These are phyloP conservation scores for Jatropha podagrica DNA, from an alignment of 441 rosid genomes.

Conservation along the genomic window DNA sequence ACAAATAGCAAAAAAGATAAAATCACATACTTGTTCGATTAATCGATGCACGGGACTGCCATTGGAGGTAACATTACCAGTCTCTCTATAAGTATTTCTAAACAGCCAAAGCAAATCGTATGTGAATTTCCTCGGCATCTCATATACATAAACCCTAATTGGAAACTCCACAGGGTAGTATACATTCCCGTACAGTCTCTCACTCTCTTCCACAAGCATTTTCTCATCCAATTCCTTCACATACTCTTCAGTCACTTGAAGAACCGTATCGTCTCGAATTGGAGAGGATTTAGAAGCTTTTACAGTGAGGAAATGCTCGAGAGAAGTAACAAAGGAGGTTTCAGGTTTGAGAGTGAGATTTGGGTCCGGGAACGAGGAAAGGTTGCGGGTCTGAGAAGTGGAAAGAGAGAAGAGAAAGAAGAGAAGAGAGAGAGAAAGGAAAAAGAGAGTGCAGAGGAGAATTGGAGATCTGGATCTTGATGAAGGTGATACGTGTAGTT, in stretches of 20 bases:
- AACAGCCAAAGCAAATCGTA: conserved; percentile 78
- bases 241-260: conserved; percentile 33
- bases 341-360: conserved; percentile 29
- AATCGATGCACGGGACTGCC: conserved; percentile 98
- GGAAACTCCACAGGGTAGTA: conserved; percentile 55
- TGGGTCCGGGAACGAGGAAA: conserved; percentile 11
- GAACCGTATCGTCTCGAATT: conserved; percentile 41
- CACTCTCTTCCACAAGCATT: conserved; percentile 43
- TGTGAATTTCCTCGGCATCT: conserved; percentile 90
- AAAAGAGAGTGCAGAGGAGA: conserved; percentile 33
- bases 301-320: conserved; percentile 53
- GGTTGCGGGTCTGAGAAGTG: conserved; percentile 19
- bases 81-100: conserved; percentile 61
- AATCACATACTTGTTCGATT: conserved; percentile 70
- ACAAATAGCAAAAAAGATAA: background rate
- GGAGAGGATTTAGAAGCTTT: conserved; percentile 25
- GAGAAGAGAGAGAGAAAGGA: conserved; percentile 38
- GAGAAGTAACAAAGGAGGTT: conserved; percentile 70
- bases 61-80: conserved; percentile 82
- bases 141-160: conserved; percentile 80
- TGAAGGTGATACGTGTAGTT: conserved; percentile 18
- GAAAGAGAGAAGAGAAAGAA: conserved; percentile 32
- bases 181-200: conserved; percentile 40
- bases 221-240: conserved; percentile 45
- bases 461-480: conserved; percentile 48